Percentiles rank a stretch among this genome's conserved stretches.
These are phyloP conservation scores for Aspergillus caelatus DNA, from an alignment of 2,329 filamentous ascomycete species.

Conservation along the genomic window DNA sequence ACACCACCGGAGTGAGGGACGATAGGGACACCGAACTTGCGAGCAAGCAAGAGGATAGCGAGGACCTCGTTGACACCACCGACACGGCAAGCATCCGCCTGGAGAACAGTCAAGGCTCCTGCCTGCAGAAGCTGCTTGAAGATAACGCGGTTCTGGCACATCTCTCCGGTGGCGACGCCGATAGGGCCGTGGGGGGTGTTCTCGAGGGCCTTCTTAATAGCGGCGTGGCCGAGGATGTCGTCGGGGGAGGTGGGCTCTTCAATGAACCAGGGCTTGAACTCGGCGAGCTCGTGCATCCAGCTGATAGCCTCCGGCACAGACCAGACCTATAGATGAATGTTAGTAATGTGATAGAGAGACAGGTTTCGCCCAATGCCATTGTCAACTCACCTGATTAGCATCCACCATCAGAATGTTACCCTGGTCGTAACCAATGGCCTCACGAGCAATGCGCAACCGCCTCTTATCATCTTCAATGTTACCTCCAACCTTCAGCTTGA, in stretches of 20 bases:
- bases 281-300: constrained; percentile 79
- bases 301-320: constrained; percentile 84
- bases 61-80: constrained; percentile 91
- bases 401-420: constrained; percentile 90
- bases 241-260: constrained; percentile 91
- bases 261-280: constrained; percentile 86
- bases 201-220: constrained; percentile 76
- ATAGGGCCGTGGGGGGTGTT: constrained; percentile 60
- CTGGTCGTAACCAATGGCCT: constrained; percentile 78
- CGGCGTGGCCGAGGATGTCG: constrained; percentile 85
- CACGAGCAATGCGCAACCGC: constrained; percentile 72
- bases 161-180: constrained; percentile 87
- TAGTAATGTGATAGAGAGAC: neutral
- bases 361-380: neutral
- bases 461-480: constrained; percentile 71
- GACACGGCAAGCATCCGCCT: constrained; percentile 87
- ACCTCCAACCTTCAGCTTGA: constrained; percentile 87
- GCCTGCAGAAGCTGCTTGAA: constrained; percentile 88
- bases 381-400: constrained; percentile 71
- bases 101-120: constrained; percentile 82
- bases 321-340: constrained; percentile 61
- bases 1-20: constrained; percentile 90
- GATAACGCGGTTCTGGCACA: constrained; percentile 92
- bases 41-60: constrained; percentile 82
- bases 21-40: constrained; percentile 70